Evolutionary conservation across 768 basidiomycete genomes (phyloP).

Genomic region (Podaxis mareebaensis): DNA sequence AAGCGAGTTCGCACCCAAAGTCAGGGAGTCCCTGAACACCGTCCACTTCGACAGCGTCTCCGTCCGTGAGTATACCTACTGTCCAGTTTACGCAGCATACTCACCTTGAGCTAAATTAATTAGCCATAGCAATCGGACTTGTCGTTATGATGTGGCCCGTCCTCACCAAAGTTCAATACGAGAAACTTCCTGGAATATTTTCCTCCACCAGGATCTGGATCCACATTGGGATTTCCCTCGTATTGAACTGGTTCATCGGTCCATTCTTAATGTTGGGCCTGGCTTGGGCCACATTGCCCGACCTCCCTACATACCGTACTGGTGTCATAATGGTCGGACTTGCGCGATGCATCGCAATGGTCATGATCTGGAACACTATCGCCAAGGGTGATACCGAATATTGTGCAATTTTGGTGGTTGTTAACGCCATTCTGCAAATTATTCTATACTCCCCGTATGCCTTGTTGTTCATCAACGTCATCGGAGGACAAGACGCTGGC

Average conservation of each 20-base stretch:
- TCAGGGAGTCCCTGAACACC: conserved; percentile 63
- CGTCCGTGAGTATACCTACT: conserved; percentile 55
- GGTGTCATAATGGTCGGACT: conserved; percentile 86
- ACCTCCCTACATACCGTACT: conserved; percentile 69
- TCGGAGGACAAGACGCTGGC: conserved; percentile 40
- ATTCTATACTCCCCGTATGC: conserved; percentile 74
- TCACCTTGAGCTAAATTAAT: background rate
- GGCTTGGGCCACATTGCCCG: conserved; percentile 85
- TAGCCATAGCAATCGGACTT: conserved; percentile 80
- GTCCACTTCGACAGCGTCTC: conserved; percentile 69
- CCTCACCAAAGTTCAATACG: conserved; percentile 76
- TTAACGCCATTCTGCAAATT: conserved; percentile 82
- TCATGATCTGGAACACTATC: conserved; percentile 81
- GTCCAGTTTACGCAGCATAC: background rate
- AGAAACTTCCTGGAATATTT: conserved; percentile 61
- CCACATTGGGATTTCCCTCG: conserved; percentile 66
- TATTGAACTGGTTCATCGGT: conserved; percentile 80
- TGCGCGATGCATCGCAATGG: conserved; percentile 73
- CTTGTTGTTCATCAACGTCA: conserved; percentile 70
- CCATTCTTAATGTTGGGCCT: conserved; percentile 84
- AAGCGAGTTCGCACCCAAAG: conserved; percentile 62
- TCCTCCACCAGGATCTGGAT: conserved; percentile 55
- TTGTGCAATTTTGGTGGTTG: conserved; percentile 77
- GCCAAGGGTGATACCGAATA: conserved; percentile 69
- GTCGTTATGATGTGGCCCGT: conserved; percentile 90